Base-by-base conservation (phyloP, 1,284 basidiomycete species). In the Marasmius oreades region DNA sequence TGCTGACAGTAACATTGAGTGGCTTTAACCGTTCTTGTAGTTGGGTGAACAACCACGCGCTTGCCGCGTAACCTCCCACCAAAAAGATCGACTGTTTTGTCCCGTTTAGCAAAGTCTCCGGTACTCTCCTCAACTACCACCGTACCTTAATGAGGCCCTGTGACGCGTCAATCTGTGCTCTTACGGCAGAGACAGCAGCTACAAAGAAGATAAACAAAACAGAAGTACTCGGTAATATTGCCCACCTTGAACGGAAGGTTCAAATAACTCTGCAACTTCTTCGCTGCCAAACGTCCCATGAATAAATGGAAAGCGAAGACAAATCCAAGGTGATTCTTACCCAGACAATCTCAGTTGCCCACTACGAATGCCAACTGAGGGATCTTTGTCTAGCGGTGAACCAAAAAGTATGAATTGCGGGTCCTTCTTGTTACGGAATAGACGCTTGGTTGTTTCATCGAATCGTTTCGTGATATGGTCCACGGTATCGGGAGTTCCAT, bases 61-160 rank as follows among this genome's bases (percentile, higher is more conserved):
- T 89, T 0, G 88, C 87, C 2, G 88, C 88, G 61, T 90, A 91
- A 37, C 88, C 88, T 64, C 88, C 88, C 5, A 91, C 88, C 26
- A 91, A 74, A 76, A 87, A 90, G 12, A 90, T 82, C 20, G 86
- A 88, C 84, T 83, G 53, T 14, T 18, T n/a, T 37, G 14, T 28
- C 18, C 47, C 26, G 23, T 36, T 26, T 14, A 55, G 37, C 45
- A 47, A 22, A n/a, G 39, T 28, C 33, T 2, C 12, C 22, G 28
- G 50, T 33, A 18, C 24, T 55, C 36, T 43, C 51, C 3, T 59
- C 62, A 55, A 51, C 33, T 52, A n/a, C 20, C 12, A 8, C 42
- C 52, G 62, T 60, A 86, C 85, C 72, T 81, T 85, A 59, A 90
- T 85, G 60, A 79, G 74, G 0, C 86, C 85, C 42, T 77, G 73